A percentile compares a stretch with the other conserved stretches of the same genome.
Conservation (phyloP, 768 basidiomycete genomes). For the Auricularia cornea region DNA sequence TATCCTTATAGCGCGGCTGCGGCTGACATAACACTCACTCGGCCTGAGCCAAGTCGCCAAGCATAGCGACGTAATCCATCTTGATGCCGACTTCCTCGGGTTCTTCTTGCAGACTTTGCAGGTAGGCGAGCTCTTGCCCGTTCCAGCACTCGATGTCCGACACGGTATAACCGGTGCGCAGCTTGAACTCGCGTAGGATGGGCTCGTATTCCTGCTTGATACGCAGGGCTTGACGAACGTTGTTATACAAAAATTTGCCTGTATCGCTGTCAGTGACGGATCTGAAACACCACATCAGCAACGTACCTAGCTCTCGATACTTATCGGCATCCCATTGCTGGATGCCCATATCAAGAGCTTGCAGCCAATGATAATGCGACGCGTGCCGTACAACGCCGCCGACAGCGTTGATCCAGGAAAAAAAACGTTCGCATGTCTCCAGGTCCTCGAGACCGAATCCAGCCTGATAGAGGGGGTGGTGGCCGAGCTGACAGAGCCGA, state of each 20-base stretch:
- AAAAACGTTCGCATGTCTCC: constrained; percentile 13
- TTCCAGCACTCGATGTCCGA: neutral
- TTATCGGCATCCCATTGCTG: constrained; percentile 17
- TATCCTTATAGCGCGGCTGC: neutral
- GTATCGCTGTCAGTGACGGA: neutral
- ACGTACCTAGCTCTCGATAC: constrained; percentile 9
- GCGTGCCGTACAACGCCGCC: constrained; percentile 11
- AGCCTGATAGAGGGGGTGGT: constrained; percentile 9
- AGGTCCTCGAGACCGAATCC: constrained; percentile 15
- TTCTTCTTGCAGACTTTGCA: neutral
- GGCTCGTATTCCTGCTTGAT: neutral
- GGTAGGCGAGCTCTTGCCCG: neutral
- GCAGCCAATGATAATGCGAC: constrained; percentile 9
- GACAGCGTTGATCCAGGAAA: constrained; percentile 10
- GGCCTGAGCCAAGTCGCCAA: neutral
- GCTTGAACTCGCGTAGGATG: neutral
- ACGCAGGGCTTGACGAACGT: neutral
- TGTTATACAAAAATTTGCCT: neutral
- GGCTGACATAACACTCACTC: neutral
- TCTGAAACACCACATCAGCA: neutral
- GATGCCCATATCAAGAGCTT: constrained; percentile 10
- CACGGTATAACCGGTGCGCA: neutral
- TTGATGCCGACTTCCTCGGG: neutral
- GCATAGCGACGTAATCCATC: neutral
- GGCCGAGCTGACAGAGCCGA: constrained; percentile 10